phyloP scores from a whole-genome alignment of 2,329 filamentous ascomycete genomes.

The Paecilomyces formosus region DNA sequence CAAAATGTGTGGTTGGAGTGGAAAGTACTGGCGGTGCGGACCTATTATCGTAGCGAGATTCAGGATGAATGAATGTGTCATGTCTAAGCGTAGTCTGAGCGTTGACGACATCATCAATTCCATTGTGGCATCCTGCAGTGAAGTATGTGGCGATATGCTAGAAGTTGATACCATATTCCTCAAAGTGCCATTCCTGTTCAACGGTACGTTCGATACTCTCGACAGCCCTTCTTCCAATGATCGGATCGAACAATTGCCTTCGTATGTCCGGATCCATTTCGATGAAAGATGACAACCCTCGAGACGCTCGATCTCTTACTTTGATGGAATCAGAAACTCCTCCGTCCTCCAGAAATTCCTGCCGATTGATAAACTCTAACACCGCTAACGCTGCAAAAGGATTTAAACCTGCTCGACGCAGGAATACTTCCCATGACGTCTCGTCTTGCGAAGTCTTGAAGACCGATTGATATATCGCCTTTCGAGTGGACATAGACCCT shows the following conservation, averaged over 20 bases:
- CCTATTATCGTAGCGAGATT: too few relatives aligned
- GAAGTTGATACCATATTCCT: slow-evolving; percentile 10
- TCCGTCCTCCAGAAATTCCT: slow-evolving; percentile 1
- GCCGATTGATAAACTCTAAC: slow-evolving; percentile 29
- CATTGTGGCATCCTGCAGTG: background rate
- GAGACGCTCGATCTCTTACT: slow-evolving; percentile 5
- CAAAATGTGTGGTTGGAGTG: too few relatives aligned
- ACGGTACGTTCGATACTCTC: slow-evolving; percentile 44
- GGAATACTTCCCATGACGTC: slow-evolving; percentile 60
- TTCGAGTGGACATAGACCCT: slow-evolving; percentile 6
- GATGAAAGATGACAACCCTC: slow-evolving; percentile 48
- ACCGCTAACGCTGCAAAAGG: slow-evolving; percentile 63
- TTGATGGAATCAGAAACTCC: slow-evolving; percentile 3
- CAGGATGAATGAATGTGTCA: too few relatives aligned
- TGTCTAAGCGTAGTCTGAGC: background rate
- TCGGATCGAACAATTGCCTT: slow-evolving; percentile 39
- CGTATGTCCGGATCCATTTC: slow-evolving; percentile 48
- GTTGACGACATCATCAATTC: background rate
- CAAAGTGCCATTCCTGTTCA: slow-evolving; percentile 43
- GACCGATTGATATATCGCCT: slow-evolving; percentile 4
- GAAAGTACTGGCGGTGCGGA: too few relatives aligned
- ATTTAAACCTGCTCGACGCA: slow-evolving; percentile 61
- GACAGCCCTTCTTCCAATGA: slow-evolving; percentile 53
- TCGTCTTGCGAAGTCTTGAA: slow-evolving; percentile 47
- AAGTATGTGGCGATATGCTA: background rate